Conservation (phyloP, 257 asterid genomes). For the Lithospermum erythrorhizon region DNA sequence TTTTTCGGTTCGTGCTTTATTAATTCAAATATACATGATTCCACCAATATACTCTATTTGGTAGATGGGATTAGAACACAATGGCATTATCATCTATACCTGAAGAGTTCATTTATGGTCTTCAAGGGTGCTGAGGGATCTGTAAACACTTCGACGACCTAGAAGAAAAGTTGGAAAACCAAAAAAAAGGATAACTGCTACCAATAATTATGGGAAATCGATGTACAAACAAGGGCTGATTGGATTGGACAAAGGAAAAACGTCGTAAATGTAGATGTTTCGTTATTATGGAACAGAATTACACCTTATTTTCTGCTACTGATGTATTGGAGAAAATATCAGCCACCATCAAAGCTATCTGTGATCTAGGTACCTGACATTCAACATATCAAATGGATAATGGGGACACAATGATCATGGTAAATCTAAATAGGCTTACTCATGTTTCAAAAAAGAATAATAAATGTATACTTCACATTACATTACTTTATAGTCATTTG, state of each 20-base stretch:
- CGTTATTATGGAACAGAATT: not conserved
- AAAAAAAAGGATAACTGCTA: not conserved
- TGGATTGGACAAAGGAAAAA: no score
- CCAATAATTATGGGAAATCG: not conserved
- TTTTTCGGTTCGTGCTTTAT: no score
- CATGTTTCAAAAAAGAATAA: not conserved
- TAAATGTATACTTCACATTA: slow-evolving; percentile 49
- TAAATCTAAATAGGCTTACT: not conserved
- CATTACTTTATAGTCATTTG: slow-evolving; percentile 91
- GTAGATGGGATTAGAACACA: no score
- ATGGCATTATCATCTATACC: slow-evolving; percentile 7
- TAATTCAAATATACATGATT: no score
- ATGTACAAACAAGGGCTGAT: not conserved
- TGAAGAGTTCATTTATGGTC: slow-evolving; percentile 48
- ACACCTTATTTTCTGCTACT: slow-evolving; percentile 83
- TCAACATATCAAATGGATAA: slow-evolving; percentile 1
- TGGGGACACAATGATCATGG: not conserved
- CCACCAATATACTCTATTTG: no score
- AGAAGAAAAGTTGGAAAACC: slow-evolving; percentile 1
- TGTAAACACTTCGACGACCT: slow-evolving; percentile 82
- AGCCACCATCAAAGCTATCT: slow-evolving; percentile 81
- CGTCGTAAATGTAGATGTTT: no score
- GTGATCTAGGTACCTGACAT: slow-evolving; percentile 56
- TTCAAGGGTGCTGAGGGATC: slow-evolving; percentile 70
- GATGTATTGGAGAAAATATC: slow-evolving; percentile 74